A percentile compares a stretch with the other conserved stretches of the same genome.
Evolutionary conservation across 306 rosid genomes (phyloP).

Genomic region (Glycine latifolia): DNA sequence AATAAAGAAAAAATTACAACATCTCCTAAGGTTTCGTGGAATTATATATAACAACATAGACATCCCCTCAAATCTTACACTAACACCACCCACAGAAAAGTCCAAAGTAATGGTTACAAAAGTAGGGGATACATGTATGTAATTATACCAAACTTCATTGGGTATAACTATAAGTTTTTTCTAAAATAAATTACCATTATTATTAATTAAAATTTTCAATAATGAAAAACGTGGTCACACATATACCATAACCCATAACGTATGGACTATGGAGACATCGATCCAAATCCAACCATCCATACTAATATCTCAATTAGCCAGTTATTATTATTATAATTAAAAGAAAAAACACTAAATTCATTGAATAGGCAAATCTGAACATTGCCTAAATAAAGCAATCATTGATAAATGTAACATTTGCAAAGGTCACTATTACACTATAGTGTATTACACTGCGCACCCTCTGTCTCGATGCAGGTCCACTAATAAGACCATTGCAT

Average conservation of each 20-base stretch:
- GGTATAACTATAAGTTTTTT: too few relatives aligned
- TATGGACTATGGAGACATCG: slow-evolving; percentile 18
- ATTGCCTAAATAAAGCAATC: slow-evolving; percentile 50
- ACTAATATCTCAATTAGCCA: not conserved
- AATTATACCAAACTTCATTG: too few relatives aligned
- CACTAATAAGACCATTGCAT: slow-evolving; percentile 67
- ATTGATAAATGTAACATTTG: slow-evolving; percentile 56
- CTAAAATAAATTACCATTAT: not conserved
- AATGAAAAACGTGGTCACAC: not conserved
- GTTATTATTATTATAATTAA: not conserved
- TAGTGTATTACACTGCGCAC: slow-evolving; percentile 53
- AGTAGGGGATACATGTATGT: not conserved
- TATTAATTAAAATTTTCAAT: slow-evolving; percentile 6
- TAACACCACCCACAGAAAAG: too few relatives aligned
- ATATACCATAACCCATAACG: not conserved
- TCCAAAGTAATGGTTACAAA: too few relatives aligned
- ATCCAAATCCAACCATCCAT: slow-evolving; percentile 12
- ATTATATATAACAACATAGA: too few relatives aligned
- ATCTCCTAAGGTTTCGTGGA: too few relatives aligned
- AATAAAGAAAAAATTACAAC: not conserved
- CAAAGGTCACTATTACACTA: slow-evolving; percentile 53
- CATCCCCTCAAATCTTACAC: too few relatives aligned
- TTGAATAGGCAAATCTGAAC: slow-evolving; percentile 50
- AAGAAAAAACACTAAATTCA: slow-evolving; percentile 46
- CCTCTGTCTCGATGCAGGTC: slow-evolving; percentile 67